A percentile compares a stretch with the other conserved stretches of the same genome.
Evolutionary conservation across 305 asterid genomes (phyloP).

Genomic region (Ajuga reptans): DNA sequence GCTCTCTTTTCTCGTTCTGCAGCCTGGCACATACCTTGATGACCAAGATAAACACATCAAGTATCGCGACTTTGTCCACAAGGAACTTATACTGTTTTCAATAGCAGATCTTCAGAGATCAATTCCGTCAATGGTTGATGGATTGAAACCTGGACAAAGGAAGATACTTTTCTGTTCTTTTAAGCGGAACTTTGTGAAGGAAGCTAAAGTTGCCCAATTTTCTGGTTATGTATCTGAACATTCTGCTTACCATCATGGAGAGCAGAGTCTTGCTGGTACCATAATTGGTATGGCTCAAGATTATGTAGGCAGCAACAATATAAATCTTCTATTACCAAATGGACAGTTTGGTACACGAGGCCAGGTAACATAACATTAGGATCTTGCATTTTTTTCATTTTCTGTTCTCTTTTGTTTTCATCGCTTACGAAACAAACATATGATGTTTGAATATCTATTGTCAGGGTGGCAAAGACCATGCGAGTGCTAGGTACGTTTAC

Average conservation of each 20-base stretch:
- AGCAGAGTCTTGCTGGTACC: conserved; percentile 81
- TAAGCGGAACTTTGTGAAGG: conserved; percentile 75
- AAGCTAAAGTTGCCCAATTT: conserved; percentile 82
- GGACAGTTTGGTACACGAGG: conserved; percentile 92
- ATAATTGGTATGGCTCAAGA: conserved; percentile 92
- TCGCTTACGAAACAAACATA: background rate
- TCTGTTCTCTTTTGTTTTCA: background rate
- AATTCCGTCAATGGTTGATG: conserved; percentile 97
- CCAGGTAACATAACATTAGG: conserved; percentile 37
- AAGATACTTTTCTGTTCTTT: conserved; percentile 87
- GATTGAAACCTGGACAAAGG: conserved; percentile 94
- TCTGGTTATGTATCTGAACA: conserved; percentile 93
- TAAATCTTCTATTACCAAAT: conserved; percentile 73
- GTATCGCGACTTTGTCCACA: conserved; percentile 85
- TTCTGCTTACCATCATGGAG: conserved; percentile 97
- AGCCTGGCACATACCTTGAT: conserved; percentile 92
- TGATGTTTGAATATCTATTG: background rate
- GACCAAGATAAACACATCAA: conserved; percentile 55
- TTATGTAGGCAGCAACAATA: conserved; percentile 86
- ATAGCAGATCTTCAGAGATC: conserved; percentile 93
- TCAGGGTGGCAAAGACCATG: conserved; percentile 98
- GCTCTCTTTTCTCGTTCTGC: conserved; percentile 19
- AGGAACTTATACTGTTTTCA: conserved; percentile 88
- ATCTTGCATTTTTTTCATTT: background rate
- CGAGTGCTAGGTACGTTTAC: conserved; percentile 81